phyloP scores from a whole-genome alignment of 768 basidiomycete genomes.

The Glaciozyma antarctica region DNA sequence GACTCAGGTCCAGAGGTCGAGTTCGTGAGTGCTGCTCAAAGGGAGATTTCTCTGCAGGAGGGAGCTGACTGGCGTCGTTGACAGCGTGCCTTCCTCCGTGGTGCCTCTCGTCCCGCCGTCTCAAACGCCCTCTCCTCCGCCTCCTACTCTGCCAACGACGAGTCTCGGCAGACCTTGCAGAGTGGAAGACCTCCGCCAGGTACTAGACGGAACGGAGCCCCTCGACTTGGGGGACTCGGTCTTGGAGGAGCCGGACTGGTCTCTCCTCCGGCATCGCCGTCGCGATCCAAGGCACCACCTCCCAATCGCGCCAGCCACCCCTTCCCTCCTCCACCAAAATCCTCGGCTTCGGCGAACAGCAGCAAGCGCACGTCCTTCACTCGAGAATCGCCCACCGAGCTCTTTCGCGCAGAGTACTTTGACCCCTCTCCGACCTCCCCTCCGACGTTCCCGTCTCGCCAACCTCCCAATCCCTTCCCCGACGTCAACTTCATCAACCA shows the following conservation, averaged over 20 bases:
- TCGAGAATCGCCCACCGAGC: too few species aligned
- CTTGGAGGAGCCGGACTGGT: conserved; percentile 15
- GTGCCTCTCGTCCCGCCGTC: too few species aligned
- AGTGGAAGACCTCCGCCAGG: background rate
- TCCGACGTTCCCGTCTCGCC: background rate
- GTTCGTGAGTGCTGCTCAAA: too few species aligned
- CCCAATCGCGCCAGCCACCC: background rate
- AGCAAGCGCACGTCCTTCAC: background rate
- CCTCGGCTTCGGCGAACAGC: background rate
- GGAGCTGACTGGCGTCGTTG: too few species aligned
- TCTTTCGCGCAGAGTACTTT: too few species aligned
- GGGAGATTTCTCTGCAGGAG: too few species aligned
- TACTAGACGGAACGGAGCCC: conserved; percentile 14
- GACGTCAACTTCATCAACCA: background rate
- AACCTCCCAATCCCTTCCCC: background rate
- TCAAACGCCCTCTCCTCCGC: too few species aligned
- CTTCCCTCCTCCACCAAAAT: background rate
- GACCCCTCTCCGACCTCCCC: background rate
- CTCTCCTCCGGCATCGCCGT: background rate
- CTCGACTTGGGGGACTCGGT: conserved; percentile 15
- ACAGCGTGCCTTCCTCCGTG: too few species aligned
- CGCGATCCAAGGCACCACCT: background rate
- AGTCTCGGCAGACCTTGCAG: background rate
- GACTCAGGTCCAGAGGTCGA: too few species aligned
- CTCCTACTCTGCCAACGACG: too few species aligned